A percentile compares a stretch with the other conserved stretches of the same genome.
Evolutionary conservation across 768 basidiomycete genomes (phyloP).

Genomic region (Steccherinum ochraceum): DNA sequence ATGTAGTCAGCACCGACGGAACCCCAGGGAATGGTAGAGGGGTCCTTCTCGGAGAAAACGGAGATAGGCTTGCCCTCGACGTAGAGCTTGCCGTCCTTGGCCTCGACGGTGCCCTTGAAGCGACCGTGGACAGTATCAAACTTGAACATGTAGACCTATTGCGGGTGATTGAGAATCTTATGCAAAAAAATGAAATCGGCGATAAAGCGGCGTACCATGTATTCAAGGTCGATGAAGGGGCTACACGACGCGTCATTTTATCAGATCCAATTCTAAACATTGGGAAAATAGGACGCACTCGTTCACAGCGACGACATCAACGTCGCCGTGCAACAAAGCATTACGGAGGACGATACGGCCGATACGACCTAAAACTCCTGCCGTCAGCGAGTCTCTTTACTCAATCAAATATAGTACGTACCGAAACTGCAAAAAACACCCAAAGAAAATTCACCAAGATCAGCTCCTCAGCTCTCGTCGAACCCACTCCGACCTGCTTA

Average conservation of each 20-base stretch:
- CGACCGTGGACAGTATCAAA: conserved; percentile 91
- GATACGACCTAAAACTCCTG: conserved; percentile 72
- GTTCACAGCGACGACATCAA: conserved; percentile 92
- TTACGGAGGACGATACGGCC: conserved; percentile 98
- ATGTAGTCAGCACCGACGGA: conserved; percentile 83
- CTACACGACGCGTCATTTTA: too few relatives aligned
- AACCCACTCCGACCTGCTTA: conserved; percentile 31
- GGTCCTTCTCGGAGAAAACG: conserved; percentile 84
- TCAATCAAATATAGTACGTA: conserved; percentile 39
- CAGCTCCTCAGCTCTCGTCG: too few relatives aligned
- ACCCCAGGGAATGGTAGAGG: conserved; percentile 80
- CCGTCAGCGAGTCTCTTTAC: neutral
- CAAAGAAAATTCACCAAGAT: conserved; percentile 5
- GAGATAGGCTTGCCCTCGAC: conserved; percentile 74
- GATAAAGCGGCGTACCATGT: conserved; percentile 67
- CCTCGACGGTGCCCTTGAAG: conserved; percentile 79
- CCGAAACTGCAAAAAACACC: conserved; percentile 55
- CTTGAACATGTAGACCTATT: conserved; percentile 97
- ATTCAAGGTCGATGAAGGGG: conserved; percentile 94
- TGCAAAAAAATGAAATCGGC: neutral
- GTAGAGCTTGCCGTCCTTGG: conserved; percentile 84
- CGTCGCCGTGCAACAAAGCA: conserved; percentile 67
- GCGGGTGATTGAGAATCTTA: neutral
- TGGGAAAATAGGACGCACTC: conserved; percentile 56
- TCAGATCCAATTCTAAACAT: too few relatives aligned